Conservation (phyloP, 805 yeast species). For the Isabelozyma gotoi region DNA sequence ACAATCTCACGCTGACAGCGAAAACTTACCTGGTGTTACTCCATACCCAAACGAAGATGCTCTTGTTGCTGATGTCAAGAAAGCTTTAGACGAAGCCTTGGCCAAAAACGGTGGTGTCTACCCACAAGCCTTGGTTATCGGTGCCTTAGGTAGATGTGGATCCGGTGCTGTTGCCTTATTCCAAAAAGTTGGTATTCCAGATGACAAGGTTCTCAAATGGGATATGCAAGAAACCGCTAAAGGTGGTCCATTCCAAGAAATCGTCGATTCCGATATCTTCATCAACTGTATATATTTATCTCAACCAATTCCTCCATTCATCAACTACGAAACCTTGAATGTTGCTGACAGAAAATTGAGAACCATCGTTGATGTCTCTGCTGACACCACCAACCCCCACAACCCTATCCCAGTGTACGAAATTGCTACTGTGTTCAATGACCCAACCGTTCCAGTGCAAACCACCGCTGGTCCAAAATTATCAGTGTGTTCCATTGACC, state of each 20-base stretch:
- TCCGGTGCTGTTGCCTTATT: conserved; percentile 91
- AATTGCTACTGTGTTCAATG: conserved; percentile 83
- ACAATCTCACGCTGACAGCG: conserved; percentile 64
- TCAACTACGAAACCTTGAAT: conserved; percentile 68
- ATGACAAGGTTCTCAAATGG: conserved; percentile 83
- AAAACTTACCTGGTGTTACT: conserved; percentile 73
- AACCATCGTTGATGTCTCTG: conserved; percentile 95
- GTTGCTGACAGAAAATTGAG: conserved; percentile 69
- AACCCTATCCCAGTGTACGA: conserved; percentile 95
- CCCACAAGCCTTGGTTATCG: conserved; percentile 87
- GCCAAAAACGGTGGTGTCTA: conserved; percentile 57
- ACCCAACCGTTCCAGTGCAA: conserved; percentile 86
- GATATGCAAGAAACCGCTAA: conserved; percentile 94
- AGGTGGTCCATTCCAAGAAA: conserved; percentile 97
- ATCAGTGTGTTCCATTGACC: conserved; percentile 94
- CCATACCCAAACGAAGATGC: conserved; percentile 82
- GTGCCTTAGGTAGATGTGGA: conserved; percentile 99
- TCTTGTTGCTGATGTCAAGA: conserved; percentile 70
- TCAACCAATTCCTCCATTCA: conserved; percentile 90
- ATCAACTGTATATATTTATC: conserved; percentile 95
- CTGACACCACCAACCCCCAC: conserved; percentile 98
- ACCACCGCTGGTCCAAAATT: conserved; percentile 80
- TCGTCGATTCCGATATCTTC: conserved; percentile 83
- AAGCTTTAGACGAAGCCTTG: conserved; percentile 54
- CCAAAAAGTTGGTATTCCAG: conserved; percentile 84